Percentiles rank a stretch among this genome's conserved stretches.
Conservation (phyloP, 1,284 basidiomycete species). For the Ganoderma meredithae region DNA sequence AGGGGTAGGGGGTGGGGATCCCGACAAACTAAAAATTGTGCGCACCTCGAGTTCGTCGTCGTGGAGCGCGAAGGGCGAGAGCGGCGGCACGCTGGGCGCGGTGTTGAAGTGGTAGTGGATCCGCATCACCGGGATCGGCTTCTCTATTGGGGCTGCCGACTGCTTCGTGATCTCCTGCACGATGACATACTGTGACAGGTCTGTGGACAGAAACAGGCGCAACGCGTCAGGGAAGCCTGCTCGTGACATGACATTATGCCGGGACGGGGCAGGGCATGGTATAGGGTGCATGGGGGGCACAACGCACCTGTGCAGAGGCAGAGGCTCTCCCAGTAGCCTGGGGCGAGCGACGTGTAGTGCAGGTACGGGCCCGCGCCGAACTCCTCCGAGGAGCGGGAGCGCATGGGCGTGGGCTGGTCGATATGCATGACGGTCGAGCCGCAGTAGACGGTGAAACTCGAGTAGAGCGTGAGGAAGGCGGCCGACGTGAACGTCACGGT, state of each 20-base stretch:
- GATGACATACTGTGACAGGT: slow-evolving; percentile 62
- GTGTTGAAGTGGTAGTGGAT: slow-evolving; percentile 33
- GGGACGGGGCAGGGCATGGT: neutral
- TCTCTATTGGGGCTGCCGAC: slow-evolving; percentile 18
- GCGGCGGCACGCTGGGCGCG: slow-evolving; percentile 18
- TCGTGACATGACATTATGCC: neutral
- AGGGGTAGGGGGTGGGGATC: neutral
- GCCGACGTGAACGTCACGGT: slow-evolving; percentile 65
- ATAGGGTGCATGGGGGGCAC: neutral
- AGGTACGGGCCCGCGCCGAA: slow-evolving; percentile 44
- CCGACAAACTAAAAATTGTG: slow-evolving; percentile 1
- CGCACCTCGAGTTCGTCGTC: slow-evolving; percentile 27
- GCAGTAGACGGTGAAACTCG: slow-evolving; percentile 61
- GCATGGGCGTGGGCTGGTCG: slow-evolving; percentile 54
- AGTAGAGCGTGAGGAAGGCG: slow-evolving; percentile 53
- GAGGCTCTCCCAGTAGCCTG: slow-evolving; percentile 65
- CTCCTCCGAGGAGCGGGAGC: slow-evolving; percentile 37
- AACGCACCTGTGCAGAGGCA: slow-evolving; percentile 58
- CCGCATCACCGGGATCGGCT: slow-evolving; percentile 20
- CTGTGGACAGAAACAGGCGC: slow-evolving; percentile 41
- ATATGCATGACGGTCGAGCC: slow-evolving; percentile 55
- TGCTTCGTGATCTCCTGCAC: slow-evolving; percentile 58
- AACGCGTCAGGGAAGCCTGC: slow-evolving; percentile 4
- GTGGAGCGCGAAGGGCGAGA: slow-evolving; percentile 28
- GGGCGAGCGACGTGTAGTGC: slow-evolving; percentile 65